These are phyloP conservation scores for Exserohilum rostratum DNA, from an alignment of 2,329 filamentous ascomycete species.

Conservation along the genomic window DNA sequence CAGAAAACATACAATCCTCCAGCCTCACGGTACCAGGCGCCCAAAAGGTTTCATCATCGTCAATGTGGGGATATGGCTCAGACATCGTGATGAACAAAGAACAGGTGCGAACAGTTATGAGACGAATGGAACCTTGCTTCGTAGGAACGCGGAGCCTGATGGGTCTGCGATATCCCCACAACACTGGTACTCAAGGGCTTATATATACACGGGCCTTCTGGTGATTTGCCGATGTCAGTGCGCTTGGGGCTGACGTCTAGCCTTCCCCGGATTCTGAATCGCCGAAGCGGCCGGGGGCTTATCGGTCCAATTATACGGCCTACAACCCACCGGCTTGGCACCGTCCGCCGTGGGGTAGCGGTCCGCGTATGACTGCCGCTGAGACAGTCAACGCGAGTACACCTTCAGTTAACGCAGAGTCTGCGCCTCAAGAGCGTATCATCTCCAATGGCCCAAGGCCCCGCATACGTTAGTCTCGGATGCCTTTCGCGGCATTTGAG, in stretches of 20 bases:
- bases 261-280: not conserved
- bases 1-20: conserved; percentile 8
- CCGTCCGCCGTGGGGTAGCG: not conserved
- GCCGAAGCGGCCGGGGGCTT: not conserved
- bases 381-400: not conserved
- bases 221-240: not conserved
- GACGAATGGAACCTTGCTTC: not conserved
- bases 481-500: not conserved
- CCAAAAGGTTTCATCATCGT: conserved; percentile 13
- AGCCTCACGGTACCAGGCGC: conserved; percentile 17
- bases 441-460: not conserved
- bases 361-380: conserved; percentile 3
- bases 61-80: not conserved
- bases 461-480: not conserved
- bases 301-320: not conserved
- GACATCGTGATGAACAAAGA: not conserved
- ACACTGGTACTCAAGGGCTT: not conserved
- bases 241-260: not conserved
- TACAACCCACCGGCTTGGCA: conserved; percentile 10
- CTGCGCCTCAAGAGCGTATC: not conserved
- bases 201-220: conserved; percentile 1
- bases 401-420: not conserved
- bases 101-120: not conserved
- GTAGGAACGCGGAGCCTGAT: not conserved
- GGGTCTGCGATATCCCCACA: not conserved